A percentile compares a stretch with the other conserved stretches of the same genome.
Evolutionary conservation across 1,139 yeast species (phyloP).

Genomic region (Yamadazyma diddensiae): DNA sequence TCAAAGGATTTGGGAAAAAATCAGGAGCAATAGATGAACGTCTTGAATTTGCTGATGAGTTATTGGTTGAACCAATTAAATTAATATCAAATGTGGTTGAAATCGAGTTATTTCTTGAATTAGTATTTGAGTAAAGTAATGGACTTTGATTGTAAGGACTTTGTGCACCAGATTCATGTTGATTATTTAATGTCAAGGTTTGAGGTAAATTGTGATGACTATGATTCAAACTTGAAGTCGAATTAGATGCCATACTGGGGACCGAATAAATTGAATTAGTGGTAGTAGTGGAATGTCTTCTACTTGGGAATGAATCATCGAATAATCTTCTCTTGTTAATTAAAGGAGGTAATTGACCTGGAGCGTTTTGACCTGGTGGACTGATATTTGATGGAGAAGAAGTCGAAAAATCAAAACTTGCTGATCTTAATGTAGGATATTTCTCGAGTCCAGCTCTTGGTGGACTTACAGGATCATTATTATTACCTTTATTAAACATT

Average conservation of each 20-base stretch:
- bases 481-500: conserved; percentile 26
- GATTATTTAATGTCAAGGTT: conserved; percentile 10
- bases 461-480: conserved; percentile 11
- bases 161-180: conserved; percentile 7
- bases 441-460: conserved; percentile 4
- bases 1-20: conserved; percentile 39
- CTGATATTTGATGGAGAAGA: conserved; percentile 3
- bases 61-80: conserved; percentile 23
- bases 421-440: conserved; percentile 19
- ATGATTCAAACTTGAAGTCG: conserved; percentile 19
- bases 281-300: conserved; percentile 32
- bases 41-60: conserved; percentile 29
- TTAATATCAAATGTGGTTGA: conserved; percentile 32
- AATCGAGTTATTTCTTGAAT: conserved; percentile 37
- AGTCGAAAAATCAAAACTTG: conserved; percentile 30
- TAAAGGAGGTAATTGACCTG: conserved; percentile 20
- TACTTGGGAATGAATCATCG: conserved; percentile 22
- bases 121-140: conserved; percentile 25
- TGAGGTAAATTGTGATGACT: conserved; percentile 12
- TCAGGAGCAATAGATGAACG: conserved; percentile 42
- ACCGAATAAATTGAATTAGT: conserved; percentile 13
- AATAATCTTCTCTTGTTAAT: conserved; percentile 27
- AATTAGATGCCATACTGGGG: conserved; percentile 7
- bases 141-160: conserved; percentile 23
- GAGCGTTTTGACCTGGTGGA: conserved; percentile 9